Base-by-base conservation (phyloP, 2,329 filamentous ascomycete genomes). In the Coleophoma crateriformis region DNA sequence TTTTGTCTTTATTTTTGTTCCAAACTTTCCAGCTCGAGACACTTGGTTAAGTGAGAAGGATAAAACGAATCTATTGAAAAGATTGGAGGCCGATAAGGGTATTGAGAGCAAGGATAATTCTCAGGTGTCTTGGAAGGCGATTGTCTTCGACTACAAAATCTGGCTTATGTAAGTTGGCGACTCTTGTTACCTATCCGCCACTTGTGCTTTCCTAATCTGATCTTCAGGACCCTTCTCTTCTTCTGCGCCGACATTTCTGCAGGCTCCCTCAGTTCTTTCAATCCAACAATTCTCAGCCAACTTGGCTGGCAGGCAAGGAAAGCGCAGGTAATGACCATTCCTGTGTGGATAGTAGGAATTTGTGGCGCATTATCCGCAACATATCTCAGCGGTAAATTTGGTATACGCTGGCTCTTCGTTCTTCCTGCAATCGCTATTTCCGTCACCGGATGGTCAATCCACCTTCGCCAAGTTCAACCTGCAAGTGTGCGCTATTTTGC, bases 291-390 rank as follows among this genome's bases (percentile, higher is more conserved):
- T 41, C 54, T 68, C 22, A 60, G 59, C 37, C 61, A 63, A 39
- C 54, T 69, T 3, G 65, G 65, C 1, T 68, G 64, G 58, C 58
- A 54, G 7, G 55, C 61, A 2, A 55, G 61, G 44, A 49, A 60
- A 34, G 64, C 64, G 19, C 67, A 69, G 50, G 58, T 68, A 33
- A 64, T 67, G 48, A 63, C 58, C 43, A 68, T 69, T 35, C 67
- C 67, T 1, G 58, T 68, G 52, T 65, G 62, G 56, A 56, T 60
- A 37, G 64, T 63, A 14, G 65, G 64, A 2, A 60, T 62, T 3
- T 52, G 60, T 5, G 57, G 61, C 39, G 61, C 62, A 5, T 44
- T 68, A 13, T 51, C 54, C 33, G 58, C 59, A 11, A 64, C 64
- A 6, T 56, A 63, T 20, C 15, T 61, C 41, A 64, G 64, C 32